phyloP scores from a whole-genome alignment of 2,329 filamentous ascomycete genomes.

The Fusarium phyllophilum region DNA sequence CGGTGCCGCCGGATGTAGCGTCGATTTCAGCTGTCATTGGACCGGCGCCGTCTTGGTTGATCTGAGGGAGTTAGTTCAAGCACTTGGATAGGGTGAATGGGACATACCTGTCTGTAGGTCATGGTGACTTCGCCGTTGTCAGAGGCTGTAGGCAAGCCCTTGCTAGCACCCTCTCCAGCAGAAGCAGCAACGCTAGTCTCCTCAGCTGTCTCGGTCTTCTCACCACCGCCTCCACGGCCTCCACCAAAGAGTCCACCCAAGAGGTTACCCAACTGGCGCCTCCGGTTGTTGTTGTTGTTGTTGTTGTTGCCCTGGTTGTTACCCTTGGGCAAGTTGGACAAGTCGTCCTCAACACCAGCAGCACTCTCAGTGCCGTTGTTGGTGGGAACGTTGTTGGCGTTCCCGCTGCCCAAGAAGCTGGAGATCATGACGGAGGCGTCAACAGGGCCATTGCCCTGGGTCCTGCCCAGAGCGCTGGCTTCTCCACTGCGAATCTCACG shows the following conservation, averaged over 20 bases:
- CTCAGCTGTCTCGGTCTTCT: conserved; percentile 50
- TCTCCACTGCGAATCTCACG: conserved; percentile 65
- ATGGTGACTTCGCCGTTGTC: conserved; percentile 70
- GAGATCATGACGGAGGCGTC: conserved; percentile 66
- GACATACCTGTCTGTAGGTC: conserved; percentile 64
- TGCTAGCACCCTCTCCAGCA: conserved; percentile 62
- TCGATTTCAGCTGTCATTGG: conserved; percentile 70
- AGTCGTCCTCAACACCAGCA: conserved; percentile 57
- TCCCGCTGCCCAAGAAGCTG: conserved; percentile 64
- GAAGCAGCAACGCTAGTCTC: conserved; percentile 61
- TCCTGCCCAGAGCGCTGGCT: conserved; percentile 70
- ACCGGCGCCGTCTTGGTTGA: conserved; percentile 77
- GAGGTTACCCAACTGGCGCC: conserved; percentile 43
- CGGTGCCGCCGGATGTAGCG: conserved; percentile 70
- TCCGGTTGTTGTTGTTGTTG: conserved; percentile 10
- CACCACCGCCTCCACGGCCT: conserved; percentile 30
- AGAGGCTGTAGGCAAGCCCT: conserved; percentile 68
- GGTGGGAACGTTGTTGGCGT: not conserved
- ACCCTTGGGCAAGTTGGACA: conserved; percentile 43
- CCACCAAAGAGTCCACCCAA: conserved; percentile 41
- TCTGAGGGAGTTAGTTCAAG: conserved; percentile 48
- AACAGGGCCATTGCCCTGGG: conserved; percentile 67
- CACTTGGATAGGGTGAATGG: rapidly evolving
- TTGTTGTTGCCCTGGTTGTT: not conserved
- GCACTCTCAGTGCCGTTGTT: conserved; percentile 30